These are phyloP conservation scores for Macrocybe gigantea DNA, from an alignment of 768 basidiomycete genomes.

Conservation along the genomic window DNA sequence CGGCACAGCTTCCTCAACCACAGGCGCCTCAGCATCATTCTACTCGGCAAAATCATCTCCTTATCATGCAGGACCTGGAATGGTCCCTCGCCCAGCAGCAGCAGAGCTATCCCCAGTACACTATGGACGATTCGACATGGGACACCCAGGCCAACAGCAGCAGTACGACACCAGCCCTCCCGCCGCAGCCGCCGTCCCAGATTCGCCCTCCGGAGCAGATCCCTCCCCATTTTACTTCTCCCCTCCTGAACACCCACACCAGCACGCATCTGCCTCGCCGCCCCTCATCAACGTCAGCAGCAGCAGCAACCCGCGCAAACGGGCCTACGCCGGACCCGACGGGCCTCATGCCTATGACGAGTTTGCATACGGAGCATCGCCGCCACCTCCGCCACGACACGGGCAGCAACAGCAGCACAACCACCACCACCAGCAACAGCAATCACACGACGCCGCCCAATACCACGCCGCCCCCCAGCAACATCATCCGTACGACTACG, in stretches of 20 bases:
- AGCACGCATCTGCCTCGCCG: conserved; percentile 23
- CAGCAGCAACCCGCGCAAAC: conserved; percentile 49
- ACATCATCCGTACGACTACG: conserved; percentile 33
- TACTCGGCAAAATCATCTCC: conserved; percentile 23
- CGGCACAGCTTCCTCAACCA: neutral
- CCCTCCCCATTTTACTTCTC: conserved; percentile 70
- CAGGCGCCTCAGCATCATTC: neutral
- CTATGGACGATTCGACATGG: conserved; percentile 29
- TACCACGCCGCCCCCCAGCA: neutral
- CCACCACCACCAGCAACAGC: neutral
- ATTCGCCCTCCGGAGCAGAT: conserved; percentile 31
- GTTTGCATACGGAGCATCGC: conserved; percentile 3
- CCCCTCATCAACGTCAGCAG: conserved; percentile 15
- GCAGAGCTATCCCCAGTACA: conserved; percentile 25
- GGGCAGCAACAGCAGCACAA: conserved; percentile 1
- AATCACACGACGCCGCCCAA: neutral
- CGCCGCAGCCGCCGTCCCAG: conserved; percentile 26
- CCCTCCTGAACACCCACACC: conserved; percentile 40
- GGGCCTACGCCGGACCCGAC: conserved; percentile 57
- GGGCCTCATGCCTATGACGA: conserved; percentile 24
- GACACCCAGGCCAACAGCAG: conserved; percentile 10
- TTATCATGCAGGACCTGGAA: conserved; percentile 45
- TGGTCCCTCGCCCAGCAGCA: conserved; percentile 38
- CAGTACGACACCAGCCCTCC: conserved; percentile 17
- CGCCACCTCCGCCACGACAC: conserved; percentile 4